Percentiles rank a stretch among this genome's conserved stretches.
Evolutionary conservation across 805 yeast genomes (phyloP).

Genomic region (Candida ortonii): DNA sequence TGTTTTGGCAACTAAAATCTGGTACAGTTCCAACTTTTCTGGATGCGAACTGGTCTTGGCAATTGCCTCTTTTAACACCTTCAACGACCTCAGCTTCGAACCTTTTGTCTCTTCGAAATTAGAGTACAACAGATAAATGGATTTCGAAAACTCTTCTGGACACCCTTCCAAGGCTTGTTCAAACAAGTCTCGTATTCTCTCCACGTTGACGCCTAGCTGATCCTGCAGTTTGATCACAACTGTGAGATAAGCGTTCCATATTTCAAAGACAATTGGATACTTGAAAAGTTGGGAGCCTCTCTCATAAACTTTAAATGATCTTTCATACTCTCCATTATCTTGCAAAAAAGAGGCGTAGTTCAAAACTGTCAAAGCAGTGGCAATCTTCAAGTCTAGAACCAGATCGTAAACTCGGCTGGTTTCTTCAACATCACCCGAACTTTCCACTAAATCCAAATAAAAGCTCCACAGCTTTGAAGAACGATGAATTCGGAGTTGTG

Average conservation of each 20-base stretch:
- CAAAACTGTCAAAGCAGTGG: constrained; percentile 64
- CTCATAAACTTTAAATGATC: constrained; percentile 62
- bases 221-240: constrained; percentile 39
- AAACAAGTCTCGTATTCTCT: constrained; percentile 68
- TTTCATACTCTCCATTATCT: constrained; percentile 43
- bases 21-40: constrained; percentile 41
- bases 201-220: constrained; percentile 39
- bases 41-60: constrained; percentile 26
- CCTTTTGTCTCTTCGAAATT: constrained; percentile 61
- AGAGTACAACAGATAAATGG: constrained; percentile 54
- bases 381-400: constrained; percentile 55
- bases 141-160: constrained; percentile 45
- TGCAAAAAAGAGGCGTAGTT: constrained; percentile 64
- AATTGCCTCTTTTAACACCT: constrained; percentile 43
- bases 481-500: constrained; percentile 59
- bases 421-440: constrained; percentile 42
- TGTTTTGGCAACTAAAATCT: constrained; percentile 41
- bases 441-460: constrained; percentile 68
- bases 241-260: constrained; percentile 68
- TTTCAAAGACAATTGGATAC: constrained; percentile 59
- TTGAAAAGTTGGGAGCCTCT: constrained; percentile 60
- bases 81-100: constrained; percentile 46
- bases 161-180: constrained; percentile 60
- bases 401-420: constrained; percentile 49
- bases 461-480: constrained; percentile 68